Conservation (phyloP, 352 stramenopile species). For the Phytophthora foliorum region DNA sequence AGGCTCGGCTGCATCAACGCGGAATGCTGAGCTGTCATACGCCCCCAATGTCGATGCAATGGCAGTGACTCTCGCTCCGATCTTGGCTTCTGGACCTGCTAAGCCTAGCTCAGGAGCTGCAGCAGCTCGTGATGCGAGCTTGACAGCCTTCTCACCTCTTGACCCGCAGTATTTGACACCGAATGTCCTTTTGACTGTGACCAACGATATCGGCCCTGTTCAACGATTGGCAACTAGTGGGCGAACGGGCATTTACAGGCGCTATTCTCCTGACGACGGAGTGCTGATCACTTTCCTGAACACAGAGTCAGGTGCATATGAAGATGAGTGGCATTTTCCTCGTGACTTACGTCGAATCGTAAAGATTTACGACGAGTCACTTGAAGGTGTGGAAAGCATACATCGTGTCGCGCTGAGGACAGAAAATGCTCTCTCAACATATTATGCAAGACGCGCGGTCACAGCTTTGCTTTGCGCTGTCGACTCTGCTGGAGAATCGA, state of each 20-base stretch:
- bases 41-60: conserved; percentile 73
- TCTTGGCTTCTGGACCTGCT: conserved; percentile 57
- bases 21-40: conserved; percentile 19
- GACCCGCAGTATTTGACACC: conserved; percentile 78
- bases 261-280: conserved; percentile 62
- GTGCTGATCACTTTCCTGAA: conserved; percentile 89
- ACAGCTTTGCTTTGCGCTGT: conserved; percentile 43
- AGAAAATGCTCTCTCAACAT: conserved; percentile 84
- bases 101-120: conserved; percentile 35
- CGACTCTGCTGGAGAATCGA: conserved; percentile 12
- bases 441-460: conserved; percentile 79
- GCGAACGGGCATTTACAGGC: conserved; percentile 75
- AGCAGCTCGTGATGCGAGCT: conserved; percentile 28
- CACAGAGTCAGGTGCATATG: conserved; percentile 86
- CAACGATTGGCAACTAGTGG: conserved; percentile 72
- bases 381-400: conserved; percentile 77
- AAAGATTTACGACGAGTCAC: conserved; percentile 82
- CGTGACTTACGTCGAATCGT: conserved; percentile 83
- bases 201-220: conserved; percentile 71
- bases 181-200: conserved; percentile 86
- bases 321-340: conserved; percentile 84
- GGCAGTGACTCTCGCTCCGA: conserved; percentile 81
- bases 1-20: conserved; percentile 24
- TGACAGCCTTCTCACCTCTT: conserved; percentile 66
- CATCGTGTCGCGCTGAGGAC: conserved; percentile 79